phyloP scores from a whole-genome alignment of 75 land plant genomes.

The Larix kaempferi region DNA sequence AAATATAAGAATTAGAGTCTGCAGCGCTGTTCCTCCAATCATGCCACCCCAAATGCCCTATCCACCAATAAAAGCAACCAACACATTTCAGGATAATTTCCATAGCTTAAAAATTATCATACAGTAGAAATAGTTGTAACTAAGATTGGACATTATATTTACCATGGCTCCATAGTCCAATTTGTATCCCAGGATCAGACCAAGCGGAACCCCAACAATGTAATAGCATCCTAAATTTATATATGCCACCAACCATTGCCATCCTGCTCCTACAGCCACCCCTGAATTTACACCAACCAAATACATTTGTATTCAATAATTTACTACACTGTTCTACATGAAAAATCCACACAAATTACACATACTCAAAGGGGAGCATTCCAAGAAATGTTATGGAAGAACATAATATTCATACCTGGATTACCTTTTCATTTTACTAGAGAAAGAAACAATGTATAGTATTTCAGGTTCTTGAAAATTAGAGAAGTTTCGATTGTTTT shows the following conservation, averaged over 20 bases:
- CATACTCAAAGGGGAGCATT: too few relatives aligned
- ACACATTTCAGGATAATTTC: not conserved
- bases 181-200: conserved; percentile 4
- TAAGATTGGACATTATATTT: not conserved
- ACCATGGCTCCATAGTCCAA: conserved; percentile 1
- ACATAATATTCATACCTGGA: too few relatives aligned
- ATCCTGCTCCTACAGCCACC: conserved; percentile 12
- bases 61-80: not conserved
- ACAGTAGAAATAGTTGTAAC: not conserved
- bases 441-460: too few relatives aligned
- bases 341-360: too few relatives aligned
- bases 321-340: not conserved
- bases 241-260: conserved; percentile 8
- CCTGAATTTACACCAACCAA: not conserved
- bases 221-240: conserved; percentile 10
- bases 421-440: too few relatives aligned
- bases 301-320: not conserved
- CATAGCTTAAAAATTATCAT: not conserved
- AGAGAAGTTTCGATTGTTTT: too few relatives aligned
- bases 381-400: too few relatives aligned
- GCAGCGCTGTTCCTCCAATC: conserved; percentile 48
- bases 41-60: conserved; percentile 70
- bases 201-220: conserved; percentile 2
- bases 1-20: conserved; percentile 36
- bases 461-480: too few relatives aligned